Evolutionary conservation across 75 land plant genomes (phyloP).

Genomic region (Larix kaempferi): DNA sequence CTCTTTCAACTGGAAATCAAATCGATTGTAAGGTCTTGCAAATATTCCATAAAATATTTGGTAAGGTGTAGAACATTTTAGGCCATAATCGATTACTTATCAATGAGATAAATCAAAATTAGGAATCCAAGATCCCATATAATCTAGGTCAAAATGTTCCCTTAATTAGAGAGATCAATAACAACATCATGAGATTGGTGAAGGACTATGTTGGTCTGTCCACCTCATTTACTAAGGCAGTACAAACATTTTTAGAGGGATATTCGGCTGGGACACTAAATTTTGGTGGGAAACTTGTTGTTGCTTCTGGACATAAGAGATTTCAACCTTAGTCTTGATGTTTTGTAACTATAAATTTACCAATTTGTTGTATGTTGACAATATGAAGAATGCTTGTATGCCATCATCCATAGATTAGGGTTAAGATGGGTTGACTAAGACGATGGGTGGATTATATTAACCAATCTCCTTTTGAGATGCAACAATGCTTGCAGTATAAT

Average conservation of each 20-base stretch:
- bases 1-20: slow-evolving; percentile 22
- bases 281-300: slow-evolving; percentile 21
- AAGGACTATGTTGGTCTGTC: slow-evolving; percentile 46
- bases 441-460: not conserved
- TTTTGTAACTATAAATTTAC: not conserved
- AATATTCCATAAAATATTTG: slow-evolving; percentile 37
- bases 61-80: slow-evolving; percentile 48
- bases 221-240: slow-evolving; percentile 20
- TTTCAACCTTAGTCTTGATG: slow-evolving; percentile 2
- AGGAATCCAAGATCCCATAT: slow-evolving; percentile 51
- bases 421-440: not conserved
- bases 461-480: no score
- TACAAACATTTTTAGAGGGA: slow-evolving; percentile 27
- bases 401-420: not conserved
- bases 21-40: slow-evolving; percentile 34
- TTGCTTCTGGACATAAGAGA: slow-evolving; percentile 20
- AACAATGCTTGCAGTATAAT: no score
- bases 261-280: slow-evolving; percentile 23
- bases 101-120: slow-evolving; percentile 60
- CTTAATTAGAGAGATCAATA: slow-evolving; percentile 49
- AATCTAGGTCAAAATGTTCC: slow-evolving; percentile 43
- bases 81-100: slow-evolving; percentile 58
- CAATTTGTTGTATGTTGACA: not conserved
- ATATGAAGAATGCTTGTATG: not conserved
- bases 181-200: slow-evolving; percentile 46